These are phyloP conservation scores for Penicillium cataractarum DNA, from an alignment of 495 filamentous ascomycete species.

Conservation along the genomic window DNA sequence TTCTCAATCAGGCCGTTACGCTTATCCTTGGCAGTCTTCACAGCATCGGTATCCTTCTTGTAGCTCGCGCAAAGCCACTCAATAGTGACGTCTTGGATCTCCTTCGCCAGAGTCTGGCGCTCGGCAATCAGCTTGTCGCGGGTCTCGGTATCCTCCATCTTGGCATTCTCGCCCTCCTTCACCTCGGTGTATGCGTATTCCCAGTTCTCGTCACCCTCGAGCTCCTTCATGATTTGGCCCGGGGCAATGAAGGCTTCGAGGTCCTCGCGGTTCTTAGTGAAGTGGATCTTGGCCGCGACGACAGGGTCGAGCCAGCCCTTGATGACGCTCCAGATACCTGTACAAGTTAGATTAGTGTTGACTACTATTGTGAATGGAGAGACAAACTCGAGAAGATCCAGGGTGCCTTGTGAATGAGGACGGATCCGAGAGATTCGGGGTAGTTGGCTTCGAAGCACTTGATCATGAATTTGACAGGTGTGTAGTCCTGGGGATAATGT, in stretches of 20 bases:
- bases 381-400: conserved; percentile 91
- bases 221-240: conserved; percentile 71
- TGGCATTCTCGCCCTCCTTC: conserved; percentile 65
- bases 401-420: conserved; percentile 95
- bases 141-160: conserved; percentile 68
- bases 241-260: conserved; percentile 74
- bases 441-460: conserved; percentile 99
- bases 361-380: not conserved
- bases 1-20: conserved; percentile 62
- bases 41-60: conserved; percentile 49
- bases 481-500: conserved; percentile 69
- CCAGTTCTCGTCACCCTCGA: conserved; percentile 85
- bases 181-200: conserved; percentile 79
- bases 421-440: conserved; percentile 85
- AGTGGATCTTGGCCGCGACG: conserved; percentile 69
- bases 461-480: conserved; percentile 98
- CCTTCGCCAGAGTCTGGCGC: conserved; percentile 62
- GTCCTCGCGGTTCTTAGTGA: conserved; percentile 82
- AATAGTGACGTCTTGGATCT: conserved; percentile 70
- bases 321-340: conserved; percentile 86
- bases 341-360: conserved; percentile 4
- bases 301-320: conserved; percentile 91
- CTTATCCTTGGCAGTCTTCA: conserved; percentile 57
- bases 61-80: conserved; percentile 62
- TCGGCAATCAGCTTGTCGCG: conserved; percentile 62